A percentile compares a stretch with the other conserved stretches of the same genome.
These are phyloP conservation scores for Spirogloea muscicola DNA, from an alignment of 139 green algal species.

Conservation along the genomic window DNA sequence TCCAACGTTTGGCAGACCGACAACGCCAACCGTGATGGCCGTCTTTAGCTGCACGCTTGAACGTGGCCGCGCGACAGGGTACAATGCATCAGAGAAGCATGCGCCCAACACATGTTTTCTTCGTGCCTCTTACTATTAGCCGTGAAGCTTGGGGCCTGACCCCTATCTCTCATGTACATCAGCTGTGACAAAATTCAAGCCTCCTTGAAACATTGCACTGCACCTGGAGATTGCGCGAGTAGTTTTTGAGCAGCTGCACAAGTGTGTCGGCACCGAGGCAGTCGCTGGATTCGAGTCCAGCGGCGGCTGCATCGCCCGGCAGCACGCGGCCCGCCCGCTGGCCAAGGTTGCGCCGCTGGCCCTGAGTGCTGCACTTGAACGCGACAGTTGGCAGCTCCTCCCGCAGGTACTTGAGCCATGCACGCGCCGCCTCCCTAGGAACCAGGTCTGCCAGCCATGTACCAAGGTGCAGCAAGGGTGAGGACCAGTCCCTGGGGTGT, in stretches of 20 bases:
- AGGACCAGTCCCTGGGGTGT: no score
- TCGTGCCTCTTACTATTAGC: no score
- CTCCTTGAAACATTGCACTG: no score
- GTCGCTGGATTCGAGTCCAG: conserved; percentile 19
- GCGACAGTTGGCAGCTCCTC: conserved; percentile 90
- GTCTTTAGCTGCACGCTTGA: conserved; percentile 83
- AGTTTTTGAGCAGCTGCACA: conserved; percentile 98
- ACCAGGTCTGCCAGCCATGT: conserved; percentile 76
- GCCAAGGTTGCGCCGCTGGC: conserved; percentile 27
- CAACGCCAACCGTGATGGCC: conserved; percentile 91
- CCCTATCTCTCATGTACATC: no score
- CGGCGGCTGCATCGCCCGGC: no score
- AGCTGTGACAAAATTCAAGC: no score
- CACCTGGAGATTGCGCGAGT: conserved; percentile 68
- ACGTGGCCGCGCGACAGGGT: no score
- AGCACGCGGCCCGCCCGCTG: conserved; percentile 22
- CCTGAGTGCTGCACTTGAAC: conserved; percentile 94
- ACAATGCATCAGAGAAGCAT: no score
- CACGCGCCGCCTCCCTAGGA: conserved; percentile 74
- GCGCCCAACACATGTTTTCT: no score
- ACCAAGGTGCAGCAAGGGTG: no score
- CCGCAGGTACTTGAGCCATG: conserved; percentile 91
- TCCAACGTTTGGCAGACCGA: conserved; percentile 97
- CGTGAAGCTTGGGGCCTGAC: no score
- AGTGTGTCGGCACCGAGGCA: conserved; percentile 87